phyloP scores from a whole-genome alignment of 495 filamentous ascomycete genomes.

The Hypoxylon crocopeplum region DNA sequence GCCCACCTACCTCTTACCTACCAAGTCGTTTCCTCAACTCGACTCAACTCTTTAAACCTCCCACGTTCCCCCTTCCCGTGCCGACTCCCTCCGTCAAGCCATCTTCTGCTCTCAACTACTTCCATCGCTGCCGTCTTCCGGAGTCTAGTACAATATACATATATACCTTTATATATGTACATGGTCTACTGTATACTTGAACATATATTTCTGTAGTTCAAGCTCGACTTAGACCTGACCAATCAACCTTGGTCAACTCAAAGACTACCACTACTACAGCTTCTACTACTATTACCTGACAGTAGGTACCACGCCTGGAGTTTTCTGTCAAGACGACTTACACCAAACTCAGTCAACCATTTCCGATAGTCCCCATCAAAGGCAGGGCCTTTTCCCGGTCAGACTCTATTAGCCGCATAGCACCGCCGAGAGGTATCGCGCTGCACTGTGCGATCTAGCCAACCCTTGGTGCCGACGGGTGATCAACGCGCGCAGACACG shows the following conservation, averaged over 20 bases:
- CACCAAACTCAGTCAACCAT: slow-evolving; percentile 35
- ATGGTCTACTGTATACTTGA: not conserved
- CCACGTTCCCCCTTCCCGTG: slow-evolving; percentile 33
- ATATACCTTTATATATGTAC: slow-evolving; percentile 6
- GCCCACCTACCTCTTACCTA: slow-evolving; percentile 17
- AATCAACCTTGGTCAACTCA: slow-evolving; percentile 20
- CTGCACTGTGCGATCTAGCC: slow-evolving; percentile 33
- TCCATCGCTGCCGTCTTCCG: too few species aligned
- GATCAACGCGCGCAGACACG: slow-evolving; percentile 25
- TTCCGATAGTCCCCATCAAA: slow-evolving; percentile 34
- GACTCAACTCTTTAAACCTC: slow-evolving; percentile 34
- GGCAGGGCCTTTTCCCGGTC: slow-evolving; percentile 37
- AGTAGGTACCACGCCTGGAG: slow-evolving; percentile 15
- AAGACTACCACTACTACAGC: too few species aligned
- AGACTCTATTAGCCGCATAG: slow-evolving; percentile 40
- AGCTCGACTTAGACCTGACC: slow-evolving; percentile 4
- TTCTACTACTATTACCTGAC: too few species aligned
- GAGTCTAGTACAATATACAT: not conserved
- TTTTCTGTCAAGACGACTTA: slow-evolving; percentile 33
- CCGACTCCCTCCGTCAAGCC: slow-evolving; percentile 25
- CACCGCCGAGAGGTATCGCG: slow-evolving; percentile 34
- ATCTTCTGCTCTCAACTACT: slow-evolving; percentile 12
- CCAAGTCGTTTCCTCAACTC: slow-evolving; percentile 23
- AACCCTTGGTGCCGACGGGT: slow-evolving; percentile 28
- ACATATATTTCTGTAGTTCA: not conserved